These are phyloP conservation scores for Elsinoe perseae DNA, from an alignment of 2,329 filamentous ascomycete species.

Conservation along the genomic window DNA sequence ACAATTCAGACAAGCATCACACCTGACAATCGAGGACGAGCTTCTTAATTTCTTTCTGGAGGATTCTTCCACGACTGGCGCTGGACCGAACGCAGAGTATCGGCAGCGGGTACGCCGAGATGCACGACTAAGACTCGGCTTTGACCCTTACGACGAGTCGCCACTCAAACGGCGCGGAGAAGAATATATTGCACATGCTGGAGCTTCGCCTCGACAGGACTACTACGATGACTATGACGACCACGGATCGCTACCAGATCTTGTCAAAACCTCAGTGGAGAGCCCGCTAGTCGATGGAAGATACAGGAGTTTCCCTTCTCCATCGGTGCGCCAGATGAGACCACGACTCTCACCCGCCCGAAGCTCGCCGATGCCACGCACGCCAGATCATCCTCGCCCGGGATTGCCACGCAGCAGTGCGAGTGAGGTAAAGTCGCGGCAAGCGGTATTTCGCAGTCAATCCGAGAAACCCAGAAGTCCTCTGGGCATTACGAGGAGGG, in stretches of 20 bases:
- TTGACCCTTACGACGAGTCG: conserved; percentile 65
- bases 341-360: neutral
- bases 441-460: conserved; percentile 11
- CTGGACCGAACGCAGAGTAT: conserved; percentile 53
- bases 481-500: conserved; percentile 6
- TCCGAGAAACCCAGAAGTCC: conserved; percentile 18
- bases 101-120: conserved; percentile 53
- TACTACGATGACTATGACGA: conserved; percentile 1
- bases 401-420: neutral
- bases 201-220: neutral
- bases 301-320: neutral
- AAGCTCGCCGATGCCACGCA: conserved; percentile 5
- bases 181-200: conserved; percentile 50
- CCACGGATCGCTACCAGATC: neutral
- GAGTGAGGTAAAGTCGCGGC: conserved; percentile 2
- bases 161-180: conserved; percentile 59
- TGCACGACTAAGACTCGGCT: conserved; percentile 56
- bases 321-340: neutral
- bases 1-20: conserved; percentile 83
- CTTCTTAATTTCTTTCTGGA: conserved; percentile 80
- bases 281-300: neutral
- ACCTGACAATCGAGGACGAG: conserved; percentile 84
- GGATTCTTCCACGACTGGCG: conserved; percentile 58
- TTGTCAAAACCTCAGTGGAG: neutral
- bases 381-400: neutral